A percentile compares a stretch with the other conserved stretches of the same genome.
These are phyloP conservation scores for Licmophora abbreviata DNA, from an alignment of 108 stramenopile genomes.

Conservation along the genomic window DNA sequence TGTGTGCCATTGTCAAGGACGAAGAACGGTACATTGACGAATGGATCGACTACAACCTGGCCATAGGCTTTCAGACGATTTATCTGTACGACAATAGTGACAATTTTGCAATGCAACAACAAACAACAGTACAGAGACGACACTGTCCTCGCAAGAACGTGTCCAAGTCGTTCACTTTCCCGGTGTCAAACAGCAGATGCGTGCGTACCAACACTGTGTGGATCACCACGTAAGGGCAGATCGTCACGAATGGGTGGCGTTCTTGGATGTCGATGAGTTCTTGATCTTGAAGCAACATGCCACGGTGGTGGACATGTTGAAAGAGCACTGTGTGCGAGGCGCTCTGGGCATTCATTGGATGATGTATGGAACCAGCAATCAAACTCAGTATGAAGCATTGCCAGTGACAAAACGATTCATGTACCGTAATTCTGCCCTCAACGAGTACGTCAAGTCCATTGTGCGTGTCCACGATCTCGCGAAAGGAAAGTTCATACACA, in stretches of 20 bases:
- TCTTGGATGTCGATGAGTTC: constrained; percentile 31
- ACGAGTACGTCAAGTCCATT: constrained; percentile 30
- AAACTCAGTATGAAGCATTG: constrained; percentile 12
- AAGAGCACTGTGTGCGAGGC: neutral
- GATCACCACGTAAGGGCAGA: no score
- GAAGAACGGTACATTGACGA: constrained; percentile 45
- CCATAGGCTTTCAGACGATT: constrained; percentile 44
- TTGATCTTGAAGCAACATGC: constrained; percentile 7
- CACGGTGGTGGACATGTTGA: neutral
- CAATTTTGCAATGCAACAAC: no score
- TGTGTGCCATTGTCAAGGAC: constrained; percentile 40
- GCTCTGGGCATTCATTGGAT: constrained; percentile 11
- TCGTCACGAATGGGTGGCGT: constrained; percentile 22
- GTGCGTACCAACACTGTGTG: constrained; percentile 27
- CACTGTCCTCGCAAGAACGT: no score
- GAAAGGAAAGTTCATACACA: neutral
- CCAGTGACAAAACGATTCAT: constrained; percentile 32
- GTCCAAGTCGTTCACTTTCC: no score
- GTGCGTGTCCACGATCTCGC: constrained; percentile 5
- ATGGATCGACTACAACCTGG: constrained; percentile 54
- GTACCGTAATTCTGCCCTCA: constrained; percentile 5
- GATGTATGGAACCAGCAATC: constrained; percentile 11
- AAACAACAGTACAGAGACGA: constrained; percentile 28
- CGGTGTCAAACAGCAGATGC: constrained; percentile 19
- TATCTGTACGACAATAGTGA: constrained; percentile 45